A percentile compares a stretch with the other conserved stretches of the same genome.
Evolutionary conservation across 345 rosid genomes (phyloP).

Genomic region (Carallia pectinifolia): DNA sequence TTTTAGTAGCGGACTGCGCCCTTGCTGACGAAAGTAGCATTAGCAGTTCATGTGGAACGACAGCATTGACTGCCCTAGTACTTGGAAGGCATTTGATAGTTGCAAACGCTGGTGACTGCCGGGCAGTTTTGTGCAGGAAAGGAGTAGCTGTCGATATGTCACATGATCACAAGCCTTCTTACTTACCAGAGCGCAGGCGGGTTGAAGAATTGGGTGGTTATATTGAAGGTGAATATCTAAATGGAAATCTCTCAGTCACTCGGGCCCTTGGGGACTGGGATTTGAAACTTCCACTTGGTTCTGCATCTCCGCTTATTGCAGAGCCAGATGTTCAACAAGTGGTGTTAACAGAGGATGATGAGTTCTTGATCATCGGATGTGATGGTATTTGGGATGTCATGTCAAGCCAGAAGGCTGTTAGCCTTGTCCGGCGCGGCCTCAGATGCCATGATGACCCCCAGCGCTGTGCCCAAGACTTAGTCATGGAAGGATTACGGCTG

Average conservation of each 20-base stretch:
- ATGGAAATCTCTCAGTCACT: constrained; percentile 59
- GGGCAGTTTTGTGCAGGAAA: constrained; percentile 77
- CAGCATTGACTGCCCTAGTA: constrained; percentile 60
- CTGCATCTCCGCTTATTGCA: constrained; percentile 66
- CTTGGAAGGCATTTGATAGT: constrained; percentile 66
- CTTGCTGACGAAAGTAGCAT: constrained; percentile 47
- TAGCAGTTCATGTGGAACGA: constrained; percentile 53
- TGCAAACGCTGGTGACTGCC: constrained; percentile 87
- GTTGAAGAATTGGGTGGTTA: constrained; percentile 60
- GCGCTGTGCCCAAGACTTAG: constrained; percentile 53
- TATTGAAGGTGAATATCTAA: constrained; percentile 51
- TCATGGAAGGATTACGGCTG: constrained; percentile 52
- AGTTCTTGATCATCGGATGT: constrained; percentile 78
- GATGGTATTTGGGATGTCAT: constrained; percentile 93
- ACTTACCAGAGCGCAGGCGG: constrained; percentile 58
- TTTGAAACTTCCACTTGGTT: constrained; percentile 59
- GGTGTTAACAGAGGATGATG: constrained; percentile 69
- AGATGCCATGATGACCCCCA: constrained; percentile 59
- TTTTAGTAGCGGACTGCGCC: constrained; percentile 53
- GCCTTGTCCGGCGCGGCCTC: constrained; percentile 59
- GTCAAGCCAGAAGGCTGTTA: constrained; percentile 70
- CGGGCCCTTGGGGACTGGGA: constrained; percentile 95
- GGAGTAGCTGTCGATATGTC: constrained; percentile 78
- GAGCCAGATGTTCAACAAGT: constrained; percentile 69
- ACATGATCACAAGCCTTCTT: constrained; percentile 73